phyloP scores from a whole-genome alignment of 2,329 filamentous ascomycete species.

The Penicillium sp. region DNA sequence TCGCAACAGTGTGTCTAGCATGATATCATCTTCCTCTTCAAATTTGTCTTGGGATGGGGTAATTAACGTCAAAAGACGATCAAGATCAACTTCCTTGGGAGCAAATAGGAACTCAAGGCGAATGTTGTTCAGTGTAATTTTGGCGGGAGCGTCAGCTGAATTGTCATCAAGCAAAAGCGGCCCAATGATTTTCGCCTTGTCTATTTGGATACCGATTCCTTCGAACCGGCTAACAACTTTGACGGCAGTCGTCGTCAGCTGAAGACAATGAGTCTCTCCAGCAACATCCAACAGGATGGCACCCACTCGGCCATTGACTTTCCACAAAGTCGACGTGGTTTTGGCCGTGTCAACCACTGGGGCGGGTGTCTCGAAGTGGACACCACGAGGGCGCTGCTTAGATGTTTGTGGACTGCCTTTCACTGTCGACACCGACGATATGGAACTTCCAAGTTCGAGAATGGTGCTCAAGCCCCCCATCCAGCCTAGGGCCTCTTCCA shows the following conservation, averaged over 20 bases:
- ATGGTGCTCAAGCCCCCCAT: conserved; percentile 92
- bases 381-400: conserved; percentile 46
- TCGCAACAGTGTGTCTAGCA: conserved; percentile 84
- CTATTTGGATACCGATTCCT: conserved; percentile 70
- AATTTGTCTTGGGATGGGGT: conserved; percentile 91
- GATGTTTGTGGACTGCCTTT: conserved; percentile 35
- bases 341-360: conserved; percentile 25
- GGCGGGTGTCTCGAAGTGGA: conserved; percentile 57
- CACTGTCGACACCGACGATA: conserved; percentile 67
- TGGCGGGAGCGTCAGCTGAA: conserved; percentile 54
- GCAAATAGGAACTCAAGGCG: conserved; percentile 69
- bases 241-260: conserved; percentile 74
- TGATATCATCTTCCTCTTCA: conserved; percentile 85
- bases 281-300: conserved; percentile 74
- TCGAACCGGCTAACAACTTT: conserved; percentile 75
- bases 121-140: conserved; percentile 63
- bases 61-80: conserved; percentile 77
- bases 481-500: conserved; percentile 84
- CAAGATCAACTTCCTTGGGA: conserved; percentile 77
- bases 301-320: conserved; percentile 73
- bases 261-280: conserved; percentile 72
- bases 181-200: conserved; percentile 71
- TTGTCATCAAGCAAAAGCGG: conserved; percentile 58
- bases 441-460: conserved; percentile 81
- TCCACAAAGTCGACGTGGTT: conserved; percentile 43